Evolutionary conservation across 2,329 filamentous ascomycete genomes (phyloP), one percentile per base, ranked within the genome.

Genomic region (Arthrobotrys entomopaga): DNA sequence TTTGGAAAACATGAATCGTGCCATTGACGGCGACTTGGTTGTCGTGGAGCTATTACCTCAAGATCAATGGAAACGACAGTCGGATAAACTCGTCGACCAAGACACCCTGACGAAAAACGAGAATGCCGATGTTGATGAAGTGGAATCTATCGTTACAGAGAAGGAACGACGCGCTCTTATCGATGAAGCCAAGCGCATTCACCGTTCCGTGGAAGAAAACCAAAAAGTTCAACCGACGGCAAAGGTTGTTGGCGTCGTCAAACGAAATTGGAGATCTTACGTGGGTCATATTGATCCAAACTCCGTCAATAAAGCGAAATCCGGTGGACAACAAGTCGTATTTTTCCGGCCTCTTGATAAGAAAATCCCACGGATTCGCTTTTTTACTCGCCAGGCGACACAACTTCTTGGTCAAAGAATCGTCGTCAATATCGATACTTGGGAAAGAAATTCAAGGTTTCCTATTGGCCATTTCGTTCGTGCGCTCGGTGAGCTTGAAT

Each of bases 341-440:
- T 99, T 99, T 82, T 86, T 99, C 16, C 89, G 98, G 56, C 93
- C 95, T 2, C 98, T 99, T 94, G 94, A 99, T 82, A 98, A 97
- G 84, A 90, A 92, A 79, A 91, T 99, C 20, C 95, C 95, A 1
- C 99, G 98, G 84, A 97, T 99, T 79, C 88, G 93, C 52, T 88
- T 99, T 64, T 89, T 93, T 58, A 98, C 95, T 10, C 87, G 95
- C 59, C 95, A 98, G 82, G 93, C 93, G 22, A 88, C 89, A 15
- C 92, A 97, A 79, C 86, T 99, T 2, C 82, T 97, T 26, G 95
- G 95, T 3, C 95, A 98, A 84, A 89, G 96, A 67, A 89, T 99
- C 57, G 82, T 99, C 10, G 92, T 97, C 48, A 93, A 93, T 0
- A 96, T 99, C 77, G 95, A 99, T 82, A 89, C 91, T 0, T 99